phyloP scores from a whole-genome alignment of 2,329 filamentous ascomycete genomes.

The Aspergillaceae sp. region DNA sequence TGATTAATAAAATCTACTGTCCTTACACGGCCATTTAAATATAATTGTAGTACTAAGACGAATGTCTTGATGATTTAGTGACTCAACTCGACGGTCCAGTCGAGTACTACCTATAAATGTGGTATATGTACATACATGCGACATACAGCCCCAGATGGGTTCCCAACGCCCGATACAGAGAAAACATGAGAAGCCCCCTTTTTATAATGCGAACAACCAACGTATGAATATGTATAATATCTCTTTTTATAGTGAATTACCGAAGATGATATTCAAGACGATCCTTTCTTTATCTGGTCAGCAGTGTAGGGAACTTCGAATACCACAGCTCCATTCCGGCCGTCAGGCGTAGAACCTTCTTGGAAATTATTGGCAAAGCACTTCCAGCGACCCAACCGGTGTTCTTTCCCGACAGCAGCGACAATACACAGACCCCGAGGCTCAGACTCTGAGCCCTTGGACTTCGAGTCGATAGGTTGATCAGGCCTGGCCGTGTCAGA shows the following conservation, averaged over 20 bases:
- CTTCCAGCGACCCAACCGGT: conserved; percentile 77
- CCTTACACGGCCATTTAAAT: too few relatives aligned
- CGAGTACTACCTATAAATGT: not conserved
- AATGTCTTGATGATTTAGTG: too few relatives aligned
- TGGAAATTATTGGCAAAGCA: conserved; percentile 31
- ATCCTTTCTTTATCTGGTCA: not conserved
- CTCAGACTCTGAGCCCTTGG: conserved; percentile 34
- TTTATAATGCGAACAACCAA: not conserved
- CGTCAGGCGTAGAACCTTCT: conserved; percentile 32
- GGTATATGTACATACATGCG: not conserved
- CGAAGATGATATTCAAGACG: not conserved
- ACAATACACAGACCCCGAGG: conserved; percentile 65
- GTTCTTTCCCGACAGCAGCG: conserved; percentile 78
- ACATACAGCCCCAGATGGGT: not conserved
- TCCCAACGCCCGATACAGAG: not conserved
- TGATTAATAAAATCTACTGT: too few relatives aligned
- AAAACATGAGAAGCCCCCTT: not conserved
- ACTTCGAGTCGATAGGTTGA: conserved; percentile 15
- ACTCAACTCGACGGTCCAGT: too few relatives aligned
- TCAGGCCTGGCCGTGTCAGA: conserved; percentile 19
- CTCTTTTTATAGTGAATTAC: not conserved
- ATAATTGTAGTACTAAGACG: too few relatives aligned
- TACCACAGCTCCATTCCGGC: conserved; percentile 75
- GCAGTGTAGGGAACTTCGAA: conserved; percentile 61
- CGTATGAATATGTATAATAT: not conserved